These are phyloP conservation scores for Otatea glauca DNA, from an alignment of 176 grass and related monocot species.

Conservation along the genomic window DNA sequence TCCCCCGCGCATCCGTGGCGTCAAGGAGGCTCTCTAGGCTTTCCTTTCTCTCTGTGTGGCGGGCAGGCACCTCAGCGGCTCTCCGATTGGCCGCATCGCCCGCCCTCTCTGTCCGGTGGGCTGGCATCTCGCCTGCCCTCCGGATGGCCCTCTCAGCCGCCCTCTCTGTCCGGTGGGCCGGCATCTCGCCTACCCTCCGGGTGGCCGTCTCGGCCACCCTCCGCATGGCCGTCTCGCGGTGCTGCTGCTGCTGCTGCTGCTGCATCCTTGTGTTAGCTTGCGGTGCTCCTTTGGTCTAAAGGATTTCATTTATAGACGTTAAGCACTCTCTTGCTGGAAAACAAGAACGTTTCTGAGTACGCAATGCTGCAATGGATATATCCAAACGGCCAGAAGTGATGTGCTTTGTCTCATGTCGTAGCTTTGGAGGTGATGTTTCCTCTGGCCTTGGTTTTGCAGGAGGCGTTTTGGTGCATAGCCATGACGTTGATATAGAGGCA, in stretches of 20 bases:
- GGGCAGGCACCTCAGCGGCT: conserved; percentile 15
- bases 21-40: conserved; percentile 69
- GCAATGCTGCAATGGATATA: conserved; percentile 16
- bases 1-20: background rate
- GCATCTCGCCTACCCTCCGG: conserved; percentile 1
- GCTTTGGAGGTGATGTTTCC: conserved; percentile 54
- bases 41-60: conserved; percentile 17
- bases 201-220: background rate
- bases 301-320: conserved; percentile 20
- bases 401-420: background rate
- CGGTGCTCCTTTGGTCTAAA: background rate
- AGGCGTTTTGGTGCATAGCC: conserved; percentile 33
- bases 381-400: conserved; percentile 21
- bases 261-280: background rate
- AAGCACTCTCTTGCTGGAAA: background rate
- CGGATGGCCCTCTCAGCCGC: background rate
- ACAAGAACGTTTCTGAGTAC: conserved; percentile 53
- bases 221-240: conserved; percentile 11
- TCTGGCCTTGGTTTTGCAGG: conserved; percentile 55
- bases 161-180: background rate
- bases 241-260: conserved; percentile 28
- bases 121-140: background rate
- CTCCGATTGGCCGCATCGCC: background rate
- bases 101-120: background rate
- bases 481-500: conserved; percentile 37